phyloP scores from a whole-genome alignment of 768 basidiomycete genomes.

The Pleurotus cornucopiae region DNA sequence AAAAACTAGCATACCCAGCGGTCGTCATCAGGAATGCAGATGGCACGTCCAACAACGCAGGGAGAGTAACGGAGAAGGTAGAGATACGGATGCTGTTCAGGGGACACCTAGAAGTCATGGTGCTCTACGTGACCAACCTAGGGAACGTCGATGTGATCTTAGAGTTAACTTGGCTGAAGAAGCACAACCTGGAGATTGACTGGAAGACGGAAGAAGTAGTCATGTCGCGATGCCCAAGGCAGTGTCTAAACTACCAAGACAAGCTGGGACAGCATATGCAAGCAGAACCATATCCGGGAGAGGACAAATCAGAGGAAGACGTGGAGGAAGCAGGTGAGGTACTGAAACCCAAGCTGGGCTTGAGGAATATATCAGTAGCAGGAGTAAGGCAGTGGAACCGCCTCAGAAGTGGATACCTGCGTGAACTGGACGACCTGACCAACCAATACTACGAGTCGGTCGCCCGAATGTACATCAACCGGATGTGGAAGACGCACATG shows the following conservation, averaged over 20 bases:
- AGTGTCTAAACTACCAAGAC: no score
- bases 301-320: conserved; percentile 1
- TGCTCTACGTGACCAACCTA: conserved; percentile 16
- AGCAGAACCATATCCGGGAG: background rate
- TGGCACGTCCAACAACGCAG: conserved; percentile 18
- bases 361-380: background rate
- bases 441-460: no score
- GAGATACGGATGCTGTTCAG: conserved; percentile 14
- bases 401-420: background rate
- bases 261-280: no score
- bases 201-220: conserved; percentile 17
- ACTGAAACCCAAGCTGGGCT: background rate
- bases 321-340: background rate
- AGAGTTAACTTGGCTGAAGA: conserved; percentile 20
- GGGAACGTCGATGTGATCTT: conserved; percentile 16
- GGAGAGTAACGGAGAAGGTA: conserved; percentile 15
- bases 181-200: conserved; percentile 21
- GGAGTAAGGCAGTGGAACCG: background rate
- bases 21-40: conserved; percentile 7
- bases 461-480: no score
- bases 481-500: no score
- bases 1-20: background rate
- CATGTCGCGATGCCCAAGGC: conserved; percentile 13
- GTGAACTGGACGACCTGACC: background rate
- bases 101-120: conserved; percentile 15